These are phyloP conservation scores for Kodamaea nitidulidarum DNA, from an alignment of 805 yeast genomes.

Conservation along the genomic window DNA sequence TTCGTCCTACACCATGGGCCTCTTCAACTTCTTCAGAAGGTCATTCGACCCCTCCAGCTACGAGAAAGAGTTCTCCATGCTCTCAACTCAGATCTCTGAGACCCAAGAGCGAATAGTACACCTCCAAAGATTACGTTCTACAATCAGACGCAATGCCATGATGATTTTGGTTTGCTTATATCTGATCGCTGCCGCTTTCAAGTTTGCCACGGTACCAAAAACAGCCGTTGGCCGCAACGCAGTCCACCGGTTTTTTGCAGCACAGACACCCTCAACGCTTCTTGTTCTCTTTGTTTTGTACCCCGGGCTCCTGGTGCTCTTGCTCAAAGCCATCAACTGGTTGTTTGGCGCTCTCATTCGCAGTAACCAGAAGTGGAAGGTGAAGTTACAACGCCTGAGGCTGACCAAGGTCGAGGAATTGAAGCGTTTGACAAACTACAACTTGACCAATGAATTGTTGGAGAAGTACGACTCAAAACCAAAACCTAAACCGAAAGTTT, in stretches of 20 bases:
- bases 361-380: constrained; percentile 19
- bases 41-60: constrained; percentile 39
- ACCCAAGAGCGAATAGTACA: constrained; percentile 21
- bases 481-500: background rate
- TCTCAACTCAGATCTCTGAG: constrained; percentile 32
- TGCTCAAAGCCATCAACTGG: constrained; percentile 16
- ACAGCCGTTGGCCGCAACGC: constrained; percentile 15
- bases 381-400: constrained; percentile 40
- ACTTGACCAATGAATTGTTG: constrained; percentile 69
- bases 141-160: constrained; percentile 16
- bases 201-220: constrained; percentile 19
- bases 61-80: constrained; percentile 38
- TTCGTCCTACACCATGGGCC: constrained; percentile 20
- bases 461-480: constrained; percentile 43
- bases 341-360: constrained; percentile 19
- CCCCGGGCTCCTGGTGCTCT: constrained; percentile 21
- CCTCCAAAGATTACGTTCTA: constrained; percentile 14
- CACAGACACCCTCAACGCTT: constrained; percentile 21
- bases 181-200: constrained; percentile 18
- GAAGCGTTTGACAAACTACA: constrained; percentile 69
- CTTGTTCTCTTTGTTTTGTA: constrained; percentile 14
- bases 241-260: constrained; percentile 21
- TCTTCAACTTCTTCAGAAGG: constrained; percentile 24
- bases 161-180: constrained; percentile 20
- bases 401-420: constrained; percentile 57